These are phyloP conservation scores for Kandelia obovata DNA, from an alignment of 345 rosid species.

Conservation along the genomic window DNA sequence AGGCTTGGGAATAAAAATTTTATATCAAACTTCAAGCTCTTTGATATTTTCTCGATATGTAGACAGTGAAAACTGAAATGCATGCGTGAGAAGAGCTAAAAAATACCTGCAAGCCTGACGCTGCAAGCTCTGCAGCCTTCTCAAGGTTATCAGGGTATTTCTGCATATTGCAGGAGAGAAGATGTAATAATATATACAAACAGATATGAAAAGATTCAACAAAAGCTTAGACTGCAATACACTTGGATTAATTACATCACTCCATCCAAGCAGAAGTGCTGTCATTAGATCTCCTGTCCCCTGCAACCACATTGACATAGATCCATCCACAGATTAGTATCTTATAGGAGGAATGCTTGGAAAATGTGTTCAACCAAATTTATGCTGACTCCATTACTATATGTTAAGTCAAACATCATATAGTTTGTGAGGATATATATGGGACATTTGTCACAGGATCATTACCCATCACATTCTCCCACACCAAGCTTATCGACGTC, in stretches of 20 bases:
- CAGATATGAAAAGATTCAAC: neutral
- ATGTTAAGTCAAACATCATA: too few relatives aligned
- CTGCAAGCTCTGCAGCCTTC: constrained; percentile 95
- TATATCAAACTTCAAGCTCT: neutral
- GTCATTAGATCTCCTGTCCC: constrained; percentile 99
- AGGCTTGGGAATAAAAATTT: neutral
- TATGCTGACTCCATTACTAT: too few relatives aligned
- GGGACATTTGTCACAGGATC: too few relatives aligned
- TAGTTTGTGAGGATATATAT: too few relatives aligned
- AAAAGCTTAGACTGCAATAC: neutral
- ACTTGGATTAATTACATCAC: constrained; percentile 57
- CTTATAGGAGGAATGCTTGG: too few relatives aligned
- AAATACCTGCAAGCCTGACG: constrained; percentile 89
- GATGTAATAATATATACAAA: constrained; percentile 4
- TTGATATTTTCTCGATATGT: too few relatives aligned
- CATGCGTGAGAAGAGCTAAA: neutral
- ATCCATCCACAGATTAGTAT: too few relatives aligned
- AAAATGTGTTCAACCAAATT: too few relatives aligned
- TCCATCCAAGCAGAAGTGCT: constrained; percentile 98
- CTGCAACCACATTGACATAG: constrained; percentile 25
- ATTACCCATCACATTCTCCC: too few relatives aligned
- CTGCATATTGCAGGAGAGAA: constrained; percentile 36
- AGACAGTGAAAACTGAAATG: too few relatives aligned
- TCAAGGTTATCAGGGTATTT: constrained; percentile 80
- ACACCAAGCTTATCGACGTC: too few relatives aligned